Base-by-base conservation (phyloP, 2,329 filamentous ascomycete species). In the Fusarium torulosum region DNA sequence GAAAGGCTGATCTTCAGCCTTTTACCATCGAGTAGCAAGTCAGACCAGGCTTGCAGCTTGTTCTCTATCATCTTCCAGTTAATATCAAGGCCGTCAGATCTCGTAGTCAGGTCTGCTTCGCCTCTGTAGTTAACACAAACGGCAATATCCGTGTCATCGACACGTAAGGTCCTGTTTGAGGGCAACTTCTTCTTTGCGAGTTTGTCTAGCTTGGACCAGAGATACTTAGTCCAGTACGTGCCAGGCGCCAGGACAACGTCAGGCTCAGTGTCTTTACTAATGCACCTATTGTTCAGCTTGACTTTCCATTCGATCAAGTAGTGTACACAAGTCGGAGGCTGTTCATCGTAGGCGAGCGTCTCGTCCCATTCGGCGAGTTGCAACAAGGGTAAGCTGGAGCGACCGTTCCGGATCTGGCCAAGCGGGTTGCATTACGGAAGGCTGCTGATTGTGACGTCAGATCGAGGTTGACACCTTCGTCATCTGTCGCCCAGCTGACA, bases 1-100 rank as follows among this genome's bases (percentile, higher is more conserved):
- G 47, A 51, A 51, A 51, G 47, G 47, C 19, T 41, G 37, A 41
- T 51, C 9, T 51, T 41, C 7, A 51, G 47, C 23, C 37, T 51
- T 6, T 51, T 41, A 35, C 35, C 47, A 13, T 51, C 23, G 4
- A 51, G 47, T 7, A 51, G 47, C 7, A 51, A 14, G 23, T 51
- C n/a, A n/a, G n/a, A n/a, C n/a, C 21, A 23, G 21, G 21, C 21
- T 23, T 23, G 21, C 21, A 23, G 21, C 21, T 23, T 23, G 6
- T 6, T 23, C 21, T 23, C 21, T 4, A 23, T 23, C 6, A 23
- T 23, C 21, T 23, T 23, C 21, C 21, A 23, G 21, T 23, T 6
- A 6, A 23, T 23, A 6, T 23, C 42, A 14, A 45, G 42, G 27
- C 42, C 25, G 27, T 45, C 42, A 31, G 43, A 45, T n/a, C 43